Conservation (phyloP, 2,329 filamentous ascomycete species). For the Hymenoscyphus albidus region DNA sequence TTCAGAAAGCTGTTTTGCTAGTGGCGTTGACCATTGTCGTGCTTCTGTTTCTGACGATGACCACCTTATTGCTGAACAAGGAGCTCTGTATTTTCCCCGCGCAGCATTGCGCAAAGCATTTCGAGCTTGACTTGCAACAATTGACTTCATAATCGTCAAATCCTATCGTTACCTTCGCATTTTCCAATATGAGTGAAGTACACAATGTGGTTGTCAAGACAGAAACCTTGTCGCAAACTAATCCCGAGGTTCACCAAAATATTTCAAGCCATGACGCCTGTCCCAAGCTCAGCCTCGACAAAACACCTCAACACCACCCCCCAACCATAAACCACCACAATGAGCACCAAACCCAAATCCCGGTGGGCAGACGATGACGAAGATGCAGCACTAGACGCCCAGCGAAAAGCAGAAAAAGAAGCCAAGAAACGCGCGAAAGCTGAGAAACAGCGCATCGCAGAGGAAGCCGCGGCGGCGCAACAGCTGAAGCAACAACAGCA, state of each 20-base stretch:
- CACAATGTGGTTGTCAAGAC: constrained; percentile 4
- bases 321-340: constrained; percentile 13
- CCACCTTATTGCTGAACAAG: constrained; percentile 26
- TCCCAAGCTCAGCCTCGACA: constrained; percentile 8
- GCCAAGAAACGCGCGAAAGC: constrained; percentile 81
- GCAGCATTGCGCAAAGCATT: constrained; percentile 25
- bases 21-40: constrained; percentile 78
- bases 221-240: constrained; percentile 13
- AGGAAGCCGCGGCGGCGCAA: constrained; percentile 41
- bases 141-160: constrained; percentile 30
- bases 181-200: constrained; percentile 4
- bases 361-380: constrained; percentile 86
- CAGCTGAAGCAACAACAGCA: constrained; percentile 35
- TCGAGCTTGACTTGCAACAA: constrained; percentile 24
- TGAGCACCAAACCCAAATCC: constrained; percentile 46
- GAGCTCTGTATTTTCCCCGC: constrained; percentile 20
- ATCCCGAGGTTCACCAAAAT: not conserved
- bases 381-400: constrained; percentile 69
- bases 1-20: constrained; percentile 81
- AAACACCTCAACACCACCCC: constrained; percentile 11
- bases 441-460: constrained; percentile 70
- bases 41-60: constrained; percentile 30
- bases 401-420: constrained; percentile 77
- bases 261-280: constrained; percentile 10
- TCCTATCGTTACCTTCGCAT: constrained; percentile 18